These are phyloP conservation scores for Scedosporium apiospermum DNA, from an alignment of 2,329 filamentous ascomycete genomes.

Conservation along the genomic window DNA sequence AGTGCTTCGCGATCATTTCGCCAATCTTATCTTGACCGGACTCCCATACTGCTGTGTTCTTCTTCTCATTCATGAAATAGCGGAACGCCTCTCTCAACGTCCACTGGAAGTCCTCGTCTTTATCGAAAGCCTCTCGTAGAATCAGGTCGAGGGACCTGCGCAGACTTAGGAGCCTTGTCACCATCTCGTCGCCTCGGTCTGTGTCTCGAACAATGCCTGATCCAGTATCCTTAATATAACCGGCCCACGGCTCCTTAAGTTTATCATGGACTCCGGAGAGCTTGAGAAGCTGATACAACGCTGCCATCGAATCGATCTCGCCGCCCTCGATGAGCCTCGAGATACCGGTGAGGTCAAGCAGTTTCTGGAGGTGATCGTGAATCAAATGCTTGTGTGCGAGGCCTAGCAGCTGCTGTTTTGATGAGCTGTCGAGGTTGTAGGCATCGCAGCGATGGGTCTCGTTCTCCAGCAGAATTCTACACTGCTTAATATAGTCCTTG, in stretches of 20 bases:
- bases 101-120: constrained; percentile 68
- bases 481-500: constrained; percentile 65
- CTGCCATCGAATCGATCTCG: constrained; percentile 60
- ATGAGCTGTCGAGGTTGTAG: constrained; percentile 75
- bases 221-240: constrained; percentile 70
- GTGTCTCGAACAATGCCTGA: constrained; percentile 71
- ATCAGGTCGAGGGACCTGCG: constrained; percentile 71
- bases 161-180: constrained; percentile 69
- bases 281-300: constrained; percentile 68
- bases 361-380: constrained; percentile 52
- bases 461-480: constrained; percentile 56
- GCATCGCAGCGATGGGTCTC: constrained; percentile 71
- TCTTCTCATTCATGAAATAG: constrained; percentile 85
- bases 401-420: constrained; percentile 65
- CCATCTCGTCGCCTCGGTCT: constrained; percentile 73
- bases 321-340: constrained; percentile 63
- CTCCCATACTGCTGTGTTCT: constrained; percentile 60
- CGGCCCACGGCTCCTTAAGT: constrained; percentile 64
- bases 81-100: constrained; percentile 78
- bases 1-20: constrained; percentile 97
- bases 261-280: constrained; percentile 61
- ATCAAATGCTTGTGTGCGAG: constrained; percentile 67
- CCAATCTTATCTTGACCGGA: constrained; percentile 88
- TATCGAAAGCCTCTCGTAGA: constrained; percentile 66
- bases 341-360: constrained; percentile 59